Evolutionary conservation across 805 yeast genomes (phyloP), one percentile per base, ranked within the genome.

Genomic region (Lachancea meyersii): DNA sequence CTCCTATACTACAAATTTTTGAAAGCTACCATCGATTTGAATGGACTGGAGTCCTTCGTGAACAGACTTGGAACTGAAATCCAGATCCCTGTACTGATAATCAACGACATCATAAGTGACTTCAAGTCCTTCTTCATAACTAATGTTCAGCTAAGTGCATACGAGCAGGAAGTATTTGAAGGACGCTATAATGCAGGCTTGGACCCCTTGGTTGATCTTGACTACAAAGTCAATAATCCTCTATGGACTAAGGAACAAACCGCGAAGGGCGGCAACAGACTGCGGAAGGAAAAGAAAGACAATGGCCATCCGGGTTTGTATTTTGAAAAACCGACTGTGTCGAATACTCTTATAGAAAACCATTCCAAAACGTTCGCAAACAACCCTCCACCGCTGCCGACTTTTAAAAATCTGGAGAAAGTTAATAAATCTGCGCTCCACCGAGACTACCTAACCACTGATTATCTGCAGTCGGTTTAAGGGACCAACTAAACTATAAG

Each of bases 371-470:
- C 47, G 19, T 54, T 61, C 36, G 51, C 43, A 19, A 38, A 51
- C 27, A 48, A 43, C 16, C 41, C 54, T 1, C 64, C 70, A 5
- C 50, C 61, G 1, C 44, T 79, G 18, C 91, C 89, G 1, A 65
- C 70, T 4, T 80, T 80, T 57, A 75, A 71, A 48, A 78, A 79
- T 53, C 77, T 80, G 7, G 89, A 83, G 49, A 79, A 76, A 55
- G 82, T 85, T 4, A 66, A 67, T 41, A 63, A 67, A 17, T 65
- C 74, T 10, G 64, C 75, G 1, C 68, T 65, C 27, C 75, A 72
- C 48, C 65, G 65, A 6, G 45, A 46, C 23, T 40, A 28, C 26
- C 24, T 43, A 20, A 19, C 31, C 19, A 31, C 33, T 5, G 47
- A 46, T 16, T 43, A 40, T 34, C 16, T 24, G 26, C 17, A 32